Evolutionary conservation across 306 rosid species (phyloP).

Genomic region (Albizia julibrissin): DNA sequence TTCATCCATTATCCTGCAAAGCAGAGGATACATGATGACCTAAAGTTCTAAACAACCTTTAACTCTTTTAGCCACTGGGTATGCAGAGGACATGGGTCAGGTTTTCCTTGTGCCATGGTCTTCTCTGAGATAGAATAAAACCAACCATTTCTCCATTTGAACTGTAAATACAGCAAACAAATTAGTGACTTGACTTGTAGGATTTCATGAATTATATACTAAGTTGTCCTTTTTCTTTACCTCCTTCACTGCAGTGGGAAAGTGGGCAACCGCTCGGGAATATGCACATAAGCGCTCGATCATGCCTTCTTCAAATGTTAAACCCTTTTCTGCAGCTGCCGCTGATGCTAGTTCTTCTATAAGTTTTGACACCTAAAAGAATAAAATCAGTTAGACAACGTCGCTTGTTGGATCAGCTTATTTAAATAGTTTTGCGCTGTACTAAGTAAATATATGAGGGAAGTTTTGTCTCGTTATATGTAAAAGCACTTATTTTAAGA

Average conservation of each 20-base stretch:
- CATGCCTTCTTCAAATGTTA: constrained; percentile 71
- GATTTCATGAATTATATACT: not conserved
- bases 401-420: no score
- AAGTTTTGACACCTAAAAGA: constrained; percentile 75
- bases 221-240: constrained; percentile 40
- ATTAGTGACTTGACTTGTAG: not conserved
- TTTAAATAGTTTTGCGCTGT: no score
- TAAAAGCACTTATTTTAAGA: no score
- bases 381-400: constrained; percentile 21
- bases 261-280: constrained; percentile 82
- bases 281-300: constrained; percentile 91
- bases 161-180: constrained; percentile 52
- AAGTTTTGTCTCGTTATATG: no score
- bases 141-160: constrained; percentile 98
- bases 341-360: constrained; percentile 75
- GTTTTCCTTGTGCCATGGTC: constrained; percentile 67
- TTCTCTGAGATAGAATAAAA: constrained; percentile 77
- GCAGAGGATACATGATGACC: not conserved
- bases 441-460: no score
- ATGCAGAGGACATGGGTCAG: constrained; percentile 87
- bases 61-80: constrained; percentile 83
- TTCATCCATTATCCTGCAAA: not conserved
- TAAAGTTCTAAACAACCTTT: constrained; percentile 51
- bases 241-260: constrained; percentile 98
- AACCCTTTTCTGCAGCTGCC: constrained; percentile 74